Base-by-base conservation (phyloP, 1,284 basidiomycete genomes). In the Ceraceosorus bombacis region DNA sequence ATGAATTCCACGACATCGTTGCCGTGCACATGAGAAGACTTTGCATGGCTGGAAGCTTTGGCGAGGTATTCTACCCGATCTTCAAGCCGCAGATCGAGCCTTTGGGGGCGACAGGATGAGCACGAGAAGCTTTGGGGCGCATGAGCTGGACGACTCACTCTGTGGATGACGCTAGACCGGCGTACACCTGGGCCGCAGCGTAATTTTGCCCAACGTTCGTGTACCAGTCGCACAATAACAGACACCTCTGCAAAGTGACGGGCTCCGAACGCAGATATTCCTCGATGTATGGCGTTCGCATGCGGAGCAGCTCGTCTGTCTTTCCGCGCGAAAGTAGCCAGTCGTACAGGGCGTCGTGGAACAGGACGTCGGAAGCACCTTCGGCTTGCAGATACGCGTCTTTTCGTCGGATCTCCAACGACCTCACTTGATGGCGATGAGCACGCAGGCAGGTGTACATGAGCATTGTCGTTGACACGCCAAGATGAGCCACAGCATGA, bases 141-240 rank as follows among this genome's bases (percentile, higher is more conserved):
- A 66, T 51, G 50, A 77, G 69, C 17, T 61, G 61, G 27, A 77
- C 52, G 0, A 52, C 67, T 37, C 73, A 37, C 88, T 88, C 83
- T 2, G 83, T 82, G n/a, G 90, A 87, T 66, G 91, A 88, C 36
- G 95, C 94, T 54, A 98, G 81, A 36, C 84, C 82, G n/a, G 84
- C 83, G 53, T 98, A 83, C 2, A 95, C 87, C 74, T 89, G 86
- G 2, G 94, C 92, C 1, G 95, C 94, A 0, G 88, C 88, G 70
- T 89, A 87, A 72, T 93, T 89, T 49, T 70, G 64, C 48, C 68
- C 73, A 43, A 66, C 63, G 9, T 71, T 61, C 54, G 94, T 90
- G 74, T 96, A 95, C 79, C 89, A 94, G 74, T 96, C 90, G 94
- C 95, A 98, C 4, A 98, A 80, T 5, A 98, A 79, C 73, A 98